A percentile compares a stretch with the other conserved stretches of the same genome.
Evolutionary conservation across 2,329 filamentous ascomycete genomes (phyloP).

Genomic region (Apiospora marii): DNA sequence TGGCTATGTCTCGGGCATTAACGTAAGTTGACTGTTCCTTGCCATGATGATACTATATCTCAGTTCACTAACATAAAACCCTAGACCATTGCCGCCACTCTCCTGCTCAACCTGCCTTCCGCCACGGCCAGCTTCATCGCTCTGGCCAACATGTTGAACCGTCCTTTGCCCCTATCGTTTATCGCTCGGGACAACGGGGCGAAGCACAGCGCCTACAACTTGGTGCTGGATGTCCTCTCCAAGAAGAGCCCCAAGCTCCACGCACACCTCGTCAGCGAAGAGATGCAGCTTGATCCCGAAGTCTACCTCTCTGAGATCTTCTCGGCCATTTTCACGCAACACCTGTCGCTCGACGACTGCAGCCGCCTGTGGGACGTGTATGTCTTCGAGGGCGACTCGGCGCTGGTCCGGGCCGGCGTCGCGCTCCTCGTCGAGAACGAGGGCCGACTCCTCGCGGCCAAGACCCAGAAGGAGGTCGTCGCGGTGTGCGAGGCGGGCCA

Average conservation of each 20-base stretch:
- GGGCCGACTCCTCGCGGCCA: constrained; percentile 58
- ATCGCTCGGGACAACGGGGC: constrained; percentile 74
- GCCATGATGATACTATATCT: not conserved
- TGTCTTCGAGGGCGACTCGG: constrained; percentile 80
- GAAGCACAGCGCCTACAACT: constrained; percentile 72
- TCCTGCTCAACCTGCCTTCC: constrained; percentile 74
- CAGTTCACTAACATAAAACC: constrained; percentile 23
- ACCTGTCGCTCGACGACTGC: constrained; percentile 73
- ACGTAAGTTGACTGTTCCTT: constrained; percentile 59
- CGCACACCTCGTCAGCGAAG: constrained; percentile 64
- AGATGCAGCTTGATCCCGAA: constrained; percentile 56
- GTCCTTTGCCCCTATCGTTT: constrained; percentile 77
- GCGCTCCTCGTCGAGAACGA: constrained; percentile 67
- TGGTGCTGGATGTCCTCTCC: constrained; percentile 71
- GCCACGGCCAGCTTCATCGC: constrained; percentile 72
- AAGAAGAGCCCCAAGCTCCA: constrained; percentile 71
- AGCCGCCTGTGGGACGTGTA: constrained; percentile 83
- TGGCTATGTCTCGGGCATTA: constrained; percentile 77
- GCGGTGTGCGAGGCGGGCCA: constrained; percentile 45
- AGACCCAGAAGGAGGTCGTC: constrained; percentile 52
- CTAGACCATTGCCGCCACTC: constrained; percentile 75
- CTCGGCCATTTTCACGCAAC: constrained; percentile 68
- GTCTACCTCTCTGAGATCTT: constrained; percentile 68
- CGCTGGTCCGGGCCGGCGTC: constrained; percentile 75
- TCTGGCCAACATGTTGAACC: constrained; percentile 80